phyloP scores from a whole-genome alignment of 140 eudicot species.

The Cichorium intybus region DNA sequence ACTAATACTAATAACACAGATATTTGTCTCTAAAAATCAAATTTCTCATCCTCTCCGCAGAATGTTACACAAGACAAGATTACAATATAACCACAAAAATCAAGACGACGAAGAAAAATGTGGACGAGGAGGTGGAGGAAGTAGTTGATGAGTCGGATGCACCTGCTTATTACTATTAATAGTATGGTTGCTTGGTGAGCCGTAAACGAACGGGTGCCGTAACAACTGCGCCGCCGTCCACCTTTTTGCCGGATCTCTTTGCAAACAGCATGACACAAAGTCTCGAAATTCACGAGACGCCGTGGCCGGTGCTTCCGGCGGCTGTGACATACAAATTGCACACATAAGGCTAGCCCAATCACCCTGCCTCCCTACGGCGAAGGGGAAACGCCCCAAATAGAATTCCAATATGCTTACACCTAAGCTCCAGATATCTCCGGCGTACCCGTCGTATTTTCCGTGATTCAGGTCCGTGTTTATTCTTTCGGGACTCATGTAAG shows the following conservation, averaged over 20 bases:
- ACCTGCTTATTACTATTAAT: constrained; percentile 31
- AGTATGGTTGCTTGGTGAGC: constrained; percentile 3
- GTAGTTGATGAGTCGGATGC: constrained; percentile 61
- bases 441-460: constrained; percentile 77
- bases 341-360: constrained; percentile 97
- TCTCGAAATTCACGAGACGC: constrained; percentile 75
- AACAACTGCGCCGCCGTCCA: constrained; percentile 75
- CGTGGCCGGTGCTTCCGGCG: constrained; percentile 78
- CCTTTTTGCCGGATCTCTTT: constrained; percentile 67
- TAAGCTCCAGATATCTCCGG: constrained; percentile 94
- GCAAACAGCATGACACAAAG: constrained; percentile 67
- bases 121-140: constrained; percentile 73
- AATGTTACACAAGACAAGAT: constrained; percentile 34
- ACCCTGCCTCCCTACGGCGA: constrained; percentile 69
- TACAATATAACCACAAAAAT: not conserved
- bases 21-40: constrained; percentile 23
- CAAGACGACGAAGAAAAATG: constrained; percentile 45
- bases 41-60: constrained; percentile 16
- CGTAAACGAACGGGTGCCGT: constrained; percentile 46
- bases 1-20: not conserved
- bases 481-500: constrained; percentile 93
- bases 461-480: constrained; percentile 85
- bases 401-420: constrained; percentile 90
- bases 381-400: constrained; percentile 81
- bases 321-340: constrained; percentile 87